Evolutionary conservation across 2,329 filamentous ascomycete species (phyloP).

Genomic region (Teratosphaeria epicoccoides): DNA sequence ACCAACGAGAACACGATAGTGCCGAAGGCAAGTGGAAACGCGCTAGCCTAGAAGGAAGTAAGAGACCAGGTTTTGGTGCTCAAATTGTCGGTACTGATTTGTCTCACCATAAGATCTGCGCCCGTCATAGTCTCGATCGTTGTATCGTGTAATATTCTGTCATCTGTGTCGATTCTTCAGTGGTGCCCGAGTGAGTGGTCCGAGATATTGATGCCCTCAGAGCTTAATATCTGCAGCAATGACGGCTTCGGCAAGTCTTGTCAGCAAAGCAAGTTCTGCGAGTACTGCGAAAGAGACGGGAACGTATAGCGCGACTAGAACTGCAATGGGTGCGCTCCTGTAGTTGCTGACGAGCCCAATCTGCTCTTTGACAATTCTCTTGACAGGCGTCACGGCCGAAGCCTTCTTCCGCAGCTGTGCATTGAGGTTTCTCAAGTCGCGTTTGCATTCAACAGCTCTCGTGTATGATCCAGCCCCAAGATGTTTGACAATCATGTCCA

Average conservation of each 20-base stretch:
- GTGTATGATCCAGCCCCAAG: too few relatives aligned
- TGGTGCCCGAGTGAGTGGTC: not conserved
- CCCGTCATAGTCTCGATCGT: not conserved
- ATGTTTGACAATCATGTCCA: too few relatives aligned
- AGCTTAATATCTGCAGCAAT: not conserved
- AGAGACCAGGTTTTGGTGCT: not conserved
- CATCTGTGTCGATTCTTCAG: not conserved
- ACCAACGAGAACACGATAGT: not conserved
- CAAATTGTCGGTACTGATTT: not conserved
- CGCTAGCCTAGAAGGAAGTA: not conserved
- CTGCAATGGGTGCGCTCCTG: not conserved
- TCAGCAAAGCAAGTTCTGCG: too few relatives aligned
- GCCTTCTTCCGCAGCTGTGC: not conserved
- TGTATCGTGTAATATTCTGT: too few relatives aligned
- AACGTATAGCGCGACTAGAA: not conserved
- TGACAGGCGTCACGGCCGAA: not conserved
- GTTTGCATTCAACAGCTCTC: not conserved
- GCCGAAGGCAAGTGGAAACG: not conserved
- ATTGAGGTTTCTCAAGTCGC: not conserved
- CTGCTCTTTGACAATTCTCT: not conserved
- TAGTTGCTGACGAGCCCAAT: not conserved
- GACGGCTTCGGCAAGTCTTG: too few relatives aligned
- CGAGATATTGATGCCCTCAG: not conserved
- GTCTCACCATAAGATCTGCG: not conserved
- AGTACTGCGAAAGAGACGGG: not conserved